Percentiles rank a stretch among this genome's conserved stretches.
These are phyloP conservation scores for Podospora fimiseda DNA, from an alignment of 495 filamentous ascomycete species.

Conservation along the genomic window DNA sequence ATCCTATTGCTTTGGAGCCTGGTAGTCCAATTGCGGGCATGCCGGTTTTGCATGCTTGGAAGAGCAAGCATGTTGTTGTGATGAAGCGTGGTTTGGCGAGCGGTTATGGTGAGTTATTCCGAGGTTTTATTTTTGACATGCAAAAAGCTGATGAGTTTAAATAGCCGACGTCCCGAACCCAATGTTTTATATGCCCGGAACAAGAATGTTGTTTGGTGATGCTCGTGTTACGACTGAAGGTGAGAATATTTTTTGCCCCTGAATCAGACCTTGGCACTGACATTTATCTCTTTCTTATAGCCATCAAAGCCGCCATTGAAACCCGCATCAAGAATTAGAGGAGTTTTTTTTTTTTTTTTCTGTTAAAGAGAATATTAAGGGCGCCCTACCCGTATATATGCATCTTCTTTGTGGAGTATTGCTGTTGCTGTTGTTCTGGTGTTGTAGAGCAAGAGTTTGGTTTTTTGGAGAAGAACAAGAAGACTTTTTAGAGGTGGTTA, in stretches of 20 bases:
- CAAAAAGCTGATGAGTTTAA: slow-evolving; percentile 5
- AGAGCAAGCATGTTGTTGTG: slow-evolving; percentile 80
- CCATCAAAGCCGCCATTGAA: slow-evolving; percentile 49
- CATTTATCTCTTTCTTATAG: slow-evolving; percentile 21
- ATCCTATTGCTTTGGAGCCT: slow-evolving; percentile 73
- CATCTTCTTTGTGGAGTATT: too few species aligned
- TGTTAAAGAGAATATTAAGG: too few species aligned
- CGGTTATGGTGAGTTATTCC: slow-evolving; percentile 58
- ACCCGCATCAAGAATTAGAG: slow-evolving; percentile 29
- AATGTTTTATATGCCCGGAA: slow-evolving; percentile 80
- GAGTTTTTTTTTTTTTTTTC: too few species aligned
- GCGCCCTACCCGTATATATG: not conserved
- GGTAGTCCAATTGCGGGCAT: slow-evolving; percentile 76
- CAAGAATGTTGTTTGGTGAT: slow-evolving; percentile 81
- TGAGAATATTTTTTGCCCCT: slow-evolving; percentile 23
- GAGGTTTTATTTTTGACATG: not conserved
- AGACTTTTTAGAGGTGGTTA: too few species aligned
- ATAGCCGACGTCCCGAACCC: slow-evolving; percentile 76
- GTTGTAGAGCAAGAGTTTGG: too few species aligned
- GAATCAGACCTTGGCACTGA: not conserved
- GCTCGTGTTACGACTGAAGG: slow-evolving; percentile 73
- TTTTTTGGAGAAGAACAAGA: too few species aligned
- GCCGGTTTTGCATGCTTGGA: slow-evolving; percentile 82
- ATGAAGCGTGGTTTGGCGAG: slow-evolving; percentile 81
- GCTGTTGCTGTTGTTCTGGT: too few species aligned